These are phyloP conservation scores for Ramaria rubella DNA, from an alignment of 768 basidiomycete genomes.

Conservation along the genomic window DNA sequence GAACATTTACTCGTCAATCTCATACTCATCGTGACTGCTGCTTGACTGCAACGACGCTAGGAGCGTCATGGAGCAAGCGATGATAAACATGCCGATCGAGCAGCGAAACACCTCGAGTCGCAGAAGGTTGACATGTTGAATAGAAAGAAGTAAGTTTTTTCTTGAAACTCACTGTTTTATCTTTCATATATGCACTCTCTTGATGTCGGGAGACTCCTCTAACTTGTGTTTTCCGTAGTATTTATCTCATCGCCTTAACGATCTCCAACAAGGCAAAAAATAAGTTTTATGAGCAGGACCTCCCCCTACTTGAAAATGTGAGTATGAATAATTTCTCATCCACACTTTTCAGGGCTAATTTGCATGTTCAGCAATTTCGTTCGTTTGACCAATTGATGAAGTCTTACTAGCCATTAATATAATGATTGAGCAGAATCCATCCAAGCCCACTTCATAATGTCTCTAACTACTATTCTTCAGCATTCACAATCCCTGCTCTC, in stretches of 20 bases:
- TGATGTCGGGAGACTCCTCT: background rate
- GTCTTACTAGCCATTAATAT: background rate
- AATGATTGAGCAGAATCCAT: slow-evolving; percentile 46
- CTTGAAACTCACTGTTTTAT: background rate
- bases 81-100: slow-evolving; percentile 70
- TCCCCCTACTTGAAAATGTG: slow-evolving; percentile 70
- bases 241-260: slow-evolving; percentile 64
- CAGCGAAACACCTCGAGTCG: slow-evolving; percentile 67
- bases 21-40: slow-evolving; percentile 6
- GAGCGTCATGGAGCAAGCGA: slow-evolving; percentile 59
- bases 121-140: slow-evolving; percentile 73
- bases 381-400: slow-evolving; percentile 23
- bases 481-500: slow-evolving; percentile 55
- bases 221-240: slow-evolving; percentile 31
- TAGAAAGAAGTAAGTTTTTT: slow-evolving; percentile 60
- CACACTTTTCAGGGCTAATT: slow-evolving; percentile 10
- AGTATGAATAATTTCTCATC: slow-evolving; percentile 22
- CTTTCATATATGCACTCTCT: background rate
- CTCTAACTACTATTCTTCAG: slow-evolving; percentile 47
- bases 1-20: no score
- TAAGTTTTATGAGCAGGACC: slow-evolving; percentile 63
- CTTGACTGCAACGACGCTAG: no score
- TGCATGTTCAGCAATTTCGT: slow-evolving; percentile 61
- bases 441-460: slow-evolving; percentile 54
- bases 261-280: slow-evolving; percentile 63